phyloP scores from a whole-genome alignment of 192 early-diverging fungal species.

The Podila horticola region DNA sequence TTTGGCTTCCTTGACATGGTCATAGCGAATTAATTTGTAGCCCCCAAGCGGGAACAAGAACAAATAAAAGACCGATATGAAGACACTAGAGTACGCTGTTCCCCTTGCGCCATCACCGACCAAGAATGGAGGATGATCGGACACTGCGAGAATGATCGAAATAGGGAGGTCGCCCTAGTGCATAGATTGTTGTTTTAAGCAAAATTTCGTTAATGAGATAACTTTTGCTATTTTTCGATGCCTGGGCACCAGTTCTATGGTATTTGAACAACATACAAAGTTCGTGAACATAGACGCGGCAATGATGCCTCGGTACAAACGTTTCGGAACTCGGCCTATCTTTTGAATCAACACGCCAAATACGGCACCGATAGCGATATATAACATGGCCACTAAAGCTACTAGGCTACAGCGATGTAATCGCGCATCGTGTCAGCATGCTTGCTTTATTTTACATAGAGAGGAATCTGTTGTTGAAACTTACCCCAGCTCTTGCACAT shows the following conservation, averaged over 20 bases:
- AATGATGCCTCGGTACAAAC: conserved; percentile 33
- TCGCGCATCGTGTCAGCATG: too few relatives aligned
- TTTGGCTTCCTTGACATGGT: conserved; percentile 46
- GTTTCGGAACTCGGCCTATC: conserved; percentile 27
- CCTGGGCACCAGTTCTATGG: too few relatives aligned
- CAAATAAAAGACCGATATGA: conserved; percentile 33
- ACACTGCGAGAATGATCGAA: conserved; percentile 42
- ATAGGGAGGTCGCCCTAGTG: conserved; percentile 48
- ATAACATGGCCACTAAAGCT: conserved; percentile 11
- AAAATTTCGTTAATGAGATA: too few relatives aligned
- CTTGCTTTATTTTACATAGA: neutral
- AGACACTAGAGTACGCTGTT: conserved; percentile 43
- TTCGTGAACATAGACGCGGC: conserved; percentile 48
- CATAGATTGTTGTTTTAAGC: neutral
- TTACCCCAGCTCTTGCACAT: conserved; percentile 25
- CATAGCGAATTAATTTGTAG: conserved; percentile 31
- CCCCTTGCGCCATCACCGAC: conserved; percentile 39
- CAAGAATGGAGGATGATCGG: conserved; percentile 41
- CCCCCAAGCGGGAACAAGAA: conserved; percentile 48
- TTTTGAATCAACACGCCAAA: conserved; percentile 29
- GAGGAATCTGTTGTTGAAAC: neutral
- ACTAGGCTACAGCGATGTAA: conserved; percentile 6
- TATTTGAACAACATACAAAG: conserved; percentile 19
- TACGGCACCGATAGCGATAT: conserved; percentile 13
- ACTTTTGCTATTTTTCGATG: too few relatives aligned